Base-by-base conservation (phyloP, 768 basidiomycete genomes). In the Phaeotremella fagi region DNA sequence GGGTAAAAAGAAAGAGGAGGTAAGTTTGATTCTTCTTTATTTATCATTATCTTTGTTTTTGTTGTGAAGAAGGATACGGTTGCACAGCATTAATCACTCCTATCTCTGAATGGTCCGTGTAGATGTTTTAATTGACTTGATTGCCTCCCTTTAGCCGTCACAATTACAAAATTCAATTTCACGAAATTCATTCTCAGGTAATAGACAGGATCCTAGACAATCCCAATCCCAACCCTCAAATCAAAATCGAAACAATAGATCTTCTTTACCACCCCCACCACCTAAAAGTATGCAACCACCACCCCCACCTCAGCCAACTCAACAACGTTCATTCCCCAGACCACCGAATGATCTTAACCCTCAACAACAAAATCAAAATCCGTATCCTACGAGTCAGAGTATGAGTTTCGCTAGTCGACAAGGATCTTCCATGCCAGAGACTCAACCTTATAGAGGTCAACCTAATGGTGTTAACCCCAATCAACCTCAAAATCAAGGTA, bases 321-420 rank as follows among this genome's bases (percentile, higher is more conserved):
- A 36, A 37, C 15, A 31, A 35, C 31, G 27, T 25, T 4, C 44
- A 50, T 29, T 48, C 48, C n/a, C 52, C 55, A 15, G 35, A 1
- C 24, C n/a, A 29, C 38, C 24, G 18, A n/a, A 42, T 45, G 37
- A 25, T 28, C 25, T 37, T 15, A 47, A 9, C 29, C 45, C 46
- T 11, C 25, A n/a, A n/a, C n/a, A n/a, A n/a, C n/a, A 11, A 28
- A 28, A 29, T 35, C 23, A 18, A 29, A 24, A 45, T n/a, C n/a
- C 44, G 45, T 23, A 26, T 60, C 55, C 63, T 6, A 68, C 64
- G 42, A 58, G 55, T 16, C 66, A 68, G 44, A 55, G 53, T 26
- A 64, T 68, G 63, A 58, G 60, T 3, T 62, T 64, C 35, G 33
- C 53, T 12, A 29, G 43, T 24, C 51, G 45, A 2, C 50, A 51